Evolutionary conservation across 148 eudicot species (phyloP).

Genomic region (Chenopodium suecicum): DNA sequence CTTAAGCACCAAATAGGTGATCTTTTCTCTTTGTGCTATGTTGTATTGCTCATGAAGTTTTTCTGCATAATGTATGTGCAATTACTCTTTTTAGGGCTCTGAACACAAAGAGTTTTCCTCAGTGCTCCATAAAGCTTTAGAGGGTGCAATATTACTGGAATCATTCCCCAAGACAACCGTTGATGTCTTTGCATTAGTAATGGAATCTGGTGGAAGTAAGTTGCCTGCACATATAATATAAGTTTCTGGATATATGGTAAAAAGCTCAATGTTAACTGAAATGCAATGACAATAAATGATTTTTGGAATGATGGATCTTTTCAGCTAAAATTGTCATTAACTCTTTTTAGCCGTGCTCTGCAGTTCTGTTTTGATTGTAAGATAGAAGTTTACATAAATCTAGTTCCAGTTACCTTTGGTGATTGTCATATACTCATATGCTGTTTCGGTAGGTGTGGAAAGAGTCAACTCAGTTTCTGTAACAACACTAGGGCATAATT

Average conservation of each 20-base stretch:
- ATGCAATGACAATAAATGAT: background rate
- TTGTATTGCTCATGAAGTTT: background rate
- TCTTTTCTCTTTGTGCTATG: background rate
- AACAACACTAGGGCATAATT: background rate
- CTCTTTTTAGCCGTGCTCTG: background rate
- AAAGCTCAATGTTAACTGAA: background rate
- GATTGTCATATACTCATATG: background rate
- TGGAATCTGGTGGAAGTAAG: conserved; percentile 99
- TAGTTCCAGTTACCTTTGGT: background rate
- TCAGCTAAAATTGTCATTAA: background rate
- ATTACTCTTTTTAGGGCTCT: conserved; percentile 44
- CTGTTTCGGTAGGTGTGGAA: background rate
- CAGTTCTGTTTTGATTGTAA: background rate
- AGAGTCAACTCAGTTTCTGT: background rate
- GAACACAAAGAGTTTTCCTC: conserved; percentile 78
- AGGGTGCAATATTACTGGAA: conserved; percentile 87
- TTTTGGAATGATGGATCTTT: background rate
- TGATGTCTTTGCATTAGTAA: conserved; percentile 92
- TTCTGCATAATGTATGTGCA: background rate
- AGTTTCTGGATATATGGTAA: background rate
- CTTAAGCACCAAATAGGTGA: background rate
- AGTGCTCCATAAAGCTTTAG: conserved; percentile 89
- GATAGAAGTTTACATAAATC: background rate
- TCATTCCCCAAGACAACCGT: conserved; percentile 97
- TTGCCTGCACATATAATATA: background rate